Base-by-base conservation (phyloP, 768 basidiomycete species). In the Artomyces pyxidatus region DNA sequence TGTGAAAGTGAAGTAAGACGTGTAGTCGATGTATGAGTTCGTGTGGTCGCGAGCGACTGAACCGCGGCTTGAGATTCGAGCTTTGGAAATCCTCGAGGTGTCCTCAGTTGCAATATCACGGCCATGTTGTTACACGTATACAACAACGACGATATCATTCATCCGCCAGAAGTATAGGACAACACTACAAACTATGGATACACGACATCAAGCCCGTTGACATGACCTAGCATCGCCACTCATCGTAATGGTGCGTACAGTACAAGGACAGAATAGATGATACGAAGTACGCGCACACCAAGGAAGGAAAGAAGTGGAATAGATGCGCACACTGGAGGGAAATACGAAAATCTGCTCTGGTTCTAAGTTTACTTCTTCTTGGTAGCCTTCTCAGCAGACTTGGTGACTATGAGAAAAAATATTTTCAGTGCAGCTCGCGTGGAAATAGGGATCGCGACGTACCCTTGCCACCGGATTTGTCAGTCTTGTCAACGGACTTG, bases 401-500 rank as follows among this genome's bases (percentile, higher is more conserved):
- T 92, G 60, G 90, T 92, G 62, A 92, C 88, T 87, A 61, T 38
- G 60, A 45, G 54, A 21, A 32, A 35, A 11, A 47, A 46, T 30
- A 61, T 39, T 42, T 37, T 53, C 45, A 54, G 28, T 29, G 42
- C 48, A 14, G 41, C 17, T 48, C 40, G 38, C 4, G n/a, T 27
- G 6, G 43, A 21, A 35, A 48, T 25, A 47, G 19, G 2, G 9
- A n/a, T 28, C 38, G 25, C 11, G 14, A 68, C 74, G 65, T 61
- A 85, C 84, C 81, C 81, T 95, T 95, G 61, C 93, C 92, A 62
- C 79, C 75, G 64, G 74, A 60, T 71, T 90, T 93, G 51, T 94
- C 92, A 58, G 90, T 80, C 83, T 94, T 95, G 47, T 96, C 93
- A 56, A 96, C 93, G 53, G 83, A 81, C 78, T 97, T 97, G 81